Evolutionary conservation across 1,284 basidiomycete species (phyloP), one percentile per base, ranked within the genome.

Genomic region (Pseudozyma hubeiensis): DNA sequence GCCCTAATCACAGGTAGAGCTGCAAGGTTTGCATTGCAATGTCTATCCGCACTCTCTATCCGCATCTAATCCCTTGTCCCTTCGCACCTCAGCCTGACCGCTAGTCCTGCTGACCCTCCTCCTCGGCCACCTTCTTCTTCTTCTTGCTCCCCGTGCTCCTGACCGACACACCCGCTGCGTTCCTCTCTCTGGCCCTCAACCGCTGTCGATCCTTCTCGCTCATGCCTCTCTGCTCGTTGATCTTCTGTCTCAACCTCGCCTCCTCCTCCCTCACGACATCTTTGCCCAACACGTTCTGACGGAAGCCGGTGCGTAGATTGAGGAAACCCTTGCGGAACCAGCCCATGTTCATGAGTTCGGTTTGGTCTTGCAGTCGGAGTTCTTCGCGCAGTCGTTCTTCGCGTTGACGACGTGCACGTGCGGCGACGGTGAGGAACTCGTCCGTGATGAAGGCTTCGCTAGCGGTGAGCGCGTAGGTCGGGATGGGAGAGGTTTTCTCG

Each of bases 321-420:
- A 74, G 50, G 31, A 74, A 66, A 2, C 71, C 71, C 33, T 64
- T 68, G 5, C 53, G 53, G 45, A 74, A 74, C 71, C 71, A 74
- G 24, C 71, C 71, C 71, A 65, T 69, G 19, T 69, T 66, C 71
- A 74, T 74, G 14, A 74, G 43, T 46, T 74, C 71, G 17, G 63
- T 30, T 50, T 68, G 55, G 40, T 69, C 53, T 37, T 56, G 50
- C 41, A 47, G 16, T 1, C 71, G 50, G 24, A 65, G 33, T 16
- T 74, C 59, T 31, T 74, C 66, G 29, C 58, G 47, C 31, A 69
- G 24, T 10, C 63, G 37, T 35, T 69, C 66, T 34, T 69, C 71
- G 14, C 71, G 30, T 17, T 63, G 65, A 7, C 71, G 54, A 0
- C 71, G 46, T 0, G 71, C 65, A 1, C 71, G 58, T 5, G 71